Evolutionary conservation across 176 grass and related monocot species (phyloP), one percentile per base, ranked within the genome.

Genomic region (Eragrostis nindensis): DNA sequence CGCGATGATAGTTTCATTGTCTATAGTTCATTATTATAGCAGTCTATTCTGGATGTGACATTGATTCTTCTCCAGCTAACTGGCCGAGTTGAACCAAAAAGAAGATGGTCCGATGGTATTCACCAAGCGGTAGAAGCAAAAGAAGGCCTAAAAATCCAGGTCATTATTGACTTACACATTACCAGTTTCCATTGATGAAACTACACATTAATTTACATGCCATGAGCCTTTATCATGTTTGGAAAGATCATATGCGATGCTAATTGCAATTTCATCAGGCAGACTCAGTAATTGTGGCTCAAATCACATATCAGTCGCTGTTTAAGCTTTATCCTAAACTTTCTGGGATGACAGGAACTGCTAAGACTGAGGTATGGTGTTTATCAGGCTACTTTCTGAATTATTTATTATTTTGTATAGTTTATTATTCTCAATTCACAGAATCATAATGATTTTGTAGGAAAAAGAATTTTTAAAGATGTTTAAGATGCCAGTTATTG

Each of bases 101-200:
- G 95, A 85, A 91, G 95, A 88, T 98, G 95, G 95, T 94, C 95
- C 87, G 92, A 98, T 73, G 95, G 95, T 78, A 98, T 98, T 81
- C 95, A 98, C 77, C 95, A 98, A 94, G 92, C 95, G 71, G 95
- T 98, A 72, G 95, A 98, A 94, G 95, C 95, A 73, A 98, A 98
- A 92, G 95, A 98, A 85, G 92, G 86, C 74, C 81, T 98, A 54
- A 88, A 89, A 91, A 98, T 98, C 14, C 90, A 94, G 92, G 95
- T 92, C 68, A 54, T 53, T 79, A 45, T 85, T 80, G 55, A 76
- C 59, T 55, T 80, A 41, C 44, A 46, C 71, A 39, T 79, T 72
- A 24, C 46, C 13, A 66, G 16, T 60, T 76, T 57, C 47, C 66
- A 72, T 55, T 11, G 76, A 5, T 54, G 62, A 53, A 72, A 49